Evolutionary conservation across 2,329 filamentous ascomycete genomes (phyloP), one percentile per base, ranked within the genome.

Genomic region (Thielaviopsis cerberus): DNA sequence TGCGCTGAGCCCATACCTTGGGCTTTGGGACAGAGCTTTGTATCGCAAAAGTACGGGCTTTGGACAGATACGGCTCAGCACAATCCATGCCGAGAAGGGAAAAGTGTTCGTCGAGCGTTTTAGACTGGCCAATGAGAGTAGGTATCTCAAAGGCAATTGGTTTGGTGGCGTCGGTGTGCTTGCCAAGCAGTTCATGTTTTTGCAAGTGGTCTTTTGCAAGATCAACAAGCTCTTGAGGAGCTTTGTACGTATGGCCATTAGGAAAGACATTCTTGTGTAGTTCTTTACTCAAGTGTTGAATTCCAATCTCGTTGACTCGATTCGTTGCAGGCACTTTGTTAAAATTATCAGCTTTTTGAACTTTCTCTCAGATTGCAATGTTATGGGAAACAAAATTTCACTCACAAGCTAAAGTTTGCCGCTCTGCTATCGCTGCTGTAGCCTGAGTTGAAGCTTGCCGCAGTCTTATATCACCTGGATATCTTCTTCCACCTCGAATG

Each of bases 71-170:
- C 0, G 92, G 91, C 64, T 96, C 88, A 4, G 89, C 87, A 51
- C 85, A 83, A 68, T 96, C 88, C 67, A 85, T 76, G 24, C 91
- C 94, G 10, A 98, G 78, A 67, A 81, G 89, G 71, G 88, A 76
- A 66, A 98, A 98, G 70, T 98, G 94, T 68, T 97, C 90, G 68
- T 98, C 92, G 11, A 98, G 74, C 0, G 85, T 88, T 27, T 77
- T 68, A 4, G 56, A 58, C 15, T 53, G 20, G 15, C 92, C 92
- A 61, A 89, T 84, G 1, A 98, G 76, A 1, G 75, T 70, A 0
- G 92, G 92, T 3, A 97, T 73, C 64, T 96, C 83, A 68, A 98
- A 95, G 11, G 81, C 86, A 65, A 98, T 83, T 0, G 92, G 88
- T 0, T 76, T 72, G 26, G 75, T 73, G 54, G 79, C 80, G 69